Percentiles rank a stretch among this genome's conserved stretches.
Evolutionary conservation across 805 yeast species (phyloP).

Genomic region (Blastobotrys americana): DNA sequence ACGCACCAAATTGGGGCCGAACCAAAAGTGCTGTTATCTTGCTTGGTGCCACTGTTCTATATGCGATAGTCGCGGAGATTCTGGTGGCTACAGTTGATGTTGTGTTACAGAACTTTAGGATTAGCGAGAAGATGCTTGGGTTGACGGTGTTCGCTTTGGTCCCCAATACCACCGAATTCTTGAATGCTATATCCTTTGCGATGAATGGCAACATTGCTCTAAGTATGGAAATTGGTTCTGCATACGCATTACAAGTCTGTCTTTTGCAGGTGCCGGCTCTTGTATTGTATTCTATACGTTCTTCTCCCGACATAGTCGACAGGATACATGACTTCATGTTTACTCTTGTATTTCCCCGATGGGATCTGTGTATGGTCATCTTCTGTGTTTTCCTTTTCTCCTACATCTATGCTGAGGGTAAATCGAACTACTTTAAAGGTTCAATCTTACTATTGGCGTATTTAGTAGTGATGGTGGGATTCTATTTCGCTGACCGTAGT

Average conservation of each 20-base stretch:
- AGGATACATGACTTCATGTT: conserved; percentile 38
- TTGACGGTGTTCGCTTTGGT: conserved; percentile 91
- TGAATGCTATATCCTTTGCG: conserved; percentile 95
- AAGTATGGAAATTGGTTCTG: conserved; percentile 96
- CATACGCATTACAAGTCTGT: conserved; percentile 94
- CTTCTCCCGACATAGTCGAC: conserved; percentile 29
- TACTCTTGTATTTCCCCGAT: conserved; percentile 83
- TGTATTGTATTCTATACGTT: conserved; percentile 64
- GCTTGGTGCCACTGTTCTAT: conserved; percentile 73
- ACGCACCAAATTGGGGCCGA: conserved; percentile 96
- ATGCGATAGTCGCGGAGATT: conserved; percentile 91
- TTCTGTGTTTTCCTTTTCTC: conserved; percentile 84
- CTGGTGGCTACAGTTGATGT: conserved; percentile 88
- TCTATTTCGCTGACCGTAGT: conserved; percentile 47
- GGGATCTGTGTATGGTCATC: conserved; percentile 86
- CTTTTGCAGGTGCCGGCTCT: conserved; percentile 87
- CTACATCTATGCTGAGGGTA: conserved; percentile 93
- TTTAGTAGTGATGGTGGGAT: conserved; percentile 68
- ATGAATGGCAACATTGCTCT: conserved; percentile 92
- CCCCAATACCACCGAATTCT: conserved; percentile 94
- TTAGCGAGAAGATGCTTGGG: conserved; percentile 86
- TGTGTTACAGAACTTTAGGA: conserved; percentile 69
- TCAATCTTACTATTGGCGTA: conserved; percentile 76
- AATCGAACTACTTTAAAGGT: conserved; percentile 93
- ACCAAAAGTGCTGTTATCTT: conserved; percentile 74